Evolutionary conservation across 257 asterid species (phyloP).

Genomic region (Verbena officinalis): DNA sequence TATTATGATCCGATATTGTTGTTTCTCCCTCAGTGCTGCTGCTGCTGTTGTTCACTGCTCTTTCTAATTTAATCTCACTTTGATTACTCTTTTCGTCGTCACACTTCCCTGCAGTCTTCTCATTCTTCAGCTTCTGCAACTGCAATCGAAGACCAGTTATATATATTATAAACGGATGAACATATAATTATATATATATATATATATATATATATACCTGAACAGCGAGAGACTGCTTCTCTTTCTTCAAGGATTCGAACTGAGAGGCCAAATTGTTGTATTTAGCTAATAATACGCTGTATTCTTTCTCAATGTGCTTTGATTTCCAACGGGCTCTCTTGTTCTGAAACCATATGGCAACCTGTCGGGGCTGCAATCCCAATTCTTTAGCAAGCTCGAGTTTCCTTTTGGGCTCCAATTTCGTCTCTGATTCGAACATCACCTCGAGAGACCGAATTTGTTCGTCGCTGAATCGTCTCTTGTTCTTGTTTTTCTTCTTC

Average conservation of each 20-base stretch:
- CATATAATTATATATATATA: not conserved
- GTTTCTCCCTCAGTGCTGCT: conserved; percentile 18
- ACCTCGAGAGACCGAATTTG: conserved; percentile 47
- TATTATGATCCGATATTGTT: not conserved
- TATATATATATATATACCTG: conserved; percentile 29
- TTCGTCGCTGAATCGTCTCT: conserved; percentile 43
- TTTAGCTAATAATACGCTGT: conserved; percentile 27
- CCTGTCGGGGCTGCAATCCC: conserved; percentile 63
- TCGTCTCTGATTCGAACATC: conserved; percentile 47
- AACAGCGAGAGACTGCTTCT: conserved; percentile 37
- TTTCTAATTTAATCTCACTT: conserved; percentile 25
- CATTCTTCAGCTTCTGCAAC: conserved; percentile 50
- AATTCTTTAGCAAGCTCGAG: conserved; percentile 44
- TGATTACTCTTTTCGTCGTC: not conserved
- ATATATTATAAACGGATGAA: too few species aligned
- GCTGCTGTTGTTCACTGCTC: conserved; percentile 17
- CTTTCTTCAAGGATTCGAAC: conserved; percentile 39
- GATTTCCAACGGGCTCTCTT: conserved; percentile 62
- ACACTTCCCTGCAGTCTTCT: conserved; percentile 18
- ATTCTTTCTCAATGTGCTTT: conserved; percentile 50
- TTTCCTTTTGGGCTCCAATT: conserved; percentile 48
- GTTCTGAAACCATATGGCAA: conserved; percentile 63
- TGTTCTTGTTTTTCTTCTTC: conserved; percentile 36
- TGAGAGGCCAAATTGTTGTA: conserved; percentile 36
- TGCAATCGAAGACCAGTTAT: conserved; percentile 18